Evolutionary conservation across 805 yeast species (phyloP).

Genomic region (Candida sakaeoensis): DNA sequence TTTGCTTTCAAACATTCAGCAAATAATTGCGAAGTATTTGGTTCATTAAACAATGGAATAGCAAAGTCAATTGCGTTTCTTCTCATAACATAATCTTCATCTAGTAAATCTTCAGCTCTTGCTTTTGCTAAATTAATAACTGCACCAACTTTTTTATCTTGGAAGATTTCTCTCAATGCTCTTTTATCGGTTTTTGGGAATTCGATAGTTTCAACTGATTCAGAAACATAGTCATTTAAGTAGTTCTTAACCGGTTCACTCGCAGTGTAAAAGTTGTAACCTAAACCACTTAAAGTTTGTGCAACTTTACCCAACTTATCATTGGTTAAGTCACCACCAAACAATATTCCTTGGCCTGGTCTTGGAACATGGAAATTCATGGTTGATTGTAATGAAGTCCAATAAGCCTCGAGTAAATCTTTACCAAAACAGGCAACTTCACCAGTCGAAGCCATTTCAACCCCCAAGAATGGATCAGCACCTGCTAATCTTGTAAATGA

Average conservation of each 20-base stretch:
- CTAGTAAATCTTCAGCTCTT: constrained; percentile 80
- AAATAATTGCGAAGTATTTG: constrained; percentile 84
- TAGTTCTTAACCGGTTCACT: constrained; percentile 68
- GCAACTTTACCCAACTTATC: constrained; percentile 75
- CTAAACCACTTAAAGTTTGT: constrained; percentile 60
- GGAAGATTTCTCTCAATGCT: constrained; percentile 89
- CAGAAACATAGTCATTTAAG: constrained; percentile 47
- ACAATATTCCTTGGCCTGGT: constrained; percentile 84
- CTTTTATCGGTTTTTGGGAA: constrained; percentile 94
- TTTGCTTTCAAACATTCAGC: constrained; percentile 77
- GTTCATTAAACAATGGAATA: constrained; percentile 94
- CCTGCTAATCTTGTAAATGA: constrained; percentile 98
- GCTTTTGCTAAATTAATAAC: constrained; percentile 90
- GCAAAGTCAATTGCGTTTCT: constrained; percentile 98
- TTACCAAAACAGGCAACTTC: constrained; percentile 97
- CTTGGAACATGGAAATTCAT: constrained; percentile 94
- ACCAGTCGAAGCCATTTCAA: constrained; percentile 99
- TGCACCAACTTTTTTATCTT: constrained; percentile 73
- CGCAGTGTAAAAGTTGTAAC: constrained; percentile 80
- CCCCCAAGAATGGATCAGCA: constrained; percentile 98
- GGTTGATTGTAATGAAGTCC: constrained; percentile 95
- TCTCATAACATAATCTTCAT: constrained; percentile 96
- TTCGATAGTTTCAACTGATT: constrained; percentile 63
- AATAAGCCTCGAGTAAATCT: constrained; percentile 84
- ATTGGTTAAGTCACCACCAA: constrained; percentile 88